Percentiles rank a stretch among this genome's conserved stretches.
Evolutionary conservation across 805 yeast species (phyloP).

Genomic region (Metschnikowia cerradonensis): DNA sequence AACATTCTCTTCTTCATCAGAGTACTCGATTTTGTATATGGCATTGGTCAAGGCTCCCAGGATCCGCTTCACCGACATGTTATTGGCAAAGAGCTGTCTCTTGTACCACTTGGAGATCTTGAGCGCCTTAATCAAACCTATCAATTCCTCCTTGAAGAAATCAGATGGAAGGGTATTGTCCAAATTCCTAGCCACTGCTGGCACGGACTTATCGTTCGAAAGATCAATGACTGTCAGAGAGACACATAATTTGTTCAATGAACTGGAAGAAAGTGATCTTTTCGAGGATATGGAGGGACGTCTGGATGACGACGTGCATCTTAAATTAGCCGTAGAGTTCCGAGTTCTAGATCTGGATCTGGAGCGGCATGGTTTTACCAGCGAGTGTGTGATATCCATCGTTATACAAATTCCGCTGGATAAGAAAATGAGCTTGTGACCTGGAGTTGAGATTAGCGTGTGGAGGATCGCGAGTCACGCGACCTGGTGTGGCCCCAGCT

Average conservation of each 20-base stretch:
- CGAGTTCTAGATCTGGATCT: constrained; percentile 36
- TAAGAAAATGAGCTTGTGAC: not conserved
- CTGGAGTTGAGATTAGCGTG: not conserved
- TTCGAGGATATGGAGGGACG: constrained; percentile 30
- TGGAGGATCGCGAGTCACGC: constrained; percentile 3
- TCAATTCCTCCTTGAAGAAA: constrained; percentile 77
- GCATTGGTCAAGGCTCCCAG: constrained; percentile 94
- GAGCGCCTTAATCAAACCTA: constrained; percentile 59
- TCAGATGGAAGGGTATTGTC: constrained; percentile 80
- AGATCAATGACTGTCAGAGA: constrained; percentile 26
- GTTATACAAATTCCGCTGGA: not conserved
- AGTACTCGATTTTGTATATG: constrained; percentile 69
- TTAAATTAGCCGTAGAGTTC: constrained; percentile 30
- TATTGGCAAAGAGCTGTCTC: constrained; percentile 37
- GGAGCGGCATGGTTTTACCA: constrained; percentile 28
- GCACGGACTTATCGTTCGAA: constrained; percentile 33
- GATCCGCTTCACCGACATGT: constrained; percentile 59
- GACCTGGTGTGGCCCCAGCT: not conserved
- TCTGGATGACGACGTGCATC: constrained; percentile 31
- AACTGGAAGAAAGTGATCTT: constrained; percentile 34
- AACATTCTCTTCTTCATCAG: constrained; percentile 27
- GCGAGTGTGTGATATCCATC: constrained; percentile 18
- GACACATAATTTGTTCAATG: constrained; percentile 25
- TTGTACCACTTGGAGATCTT: constrained; percentile 78
- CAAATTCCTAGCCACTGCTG: constrained; percentile 54